These are phyloP conservation scores for Amylocystis lapponica DNA, from an alignment of 768 basidiomycete species.

Conservation along the genomic window DNA sequence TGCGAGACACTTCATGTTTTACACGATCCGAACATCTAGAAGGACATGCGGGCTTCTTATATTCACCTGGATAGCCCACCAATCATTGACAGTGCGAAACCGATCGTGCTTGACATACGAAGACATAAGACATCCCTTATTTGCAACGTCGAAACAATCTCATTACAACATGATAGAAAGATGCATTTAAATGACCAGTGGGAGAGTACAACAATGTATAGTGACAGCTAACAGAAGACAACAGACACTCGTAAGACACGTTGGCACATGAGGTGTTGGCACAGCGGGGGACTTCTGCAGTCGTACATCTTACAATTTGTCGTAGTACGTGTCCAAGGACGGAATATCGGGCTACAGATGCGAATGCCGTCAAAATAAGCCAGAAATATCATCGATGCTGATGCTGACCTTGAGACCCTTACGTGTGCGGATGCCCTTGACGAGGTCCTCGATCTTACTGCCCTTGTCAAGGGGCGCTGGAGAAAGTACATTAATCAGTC, in stretches of 20 bases:
- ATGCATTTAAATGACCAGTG: slow-evolving; percentile 12
- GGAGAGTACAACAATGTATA: slow-evolving; percentile 13
- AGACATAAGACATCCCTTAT: too few species aligned
- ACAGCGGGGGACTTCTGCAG: slow-evolving; percentile 18
- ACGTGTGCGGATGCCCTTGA: slow-evolving; percentile 74
- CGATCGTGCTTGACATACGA: too few species aligned
- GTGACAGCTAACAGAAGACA: slow-evolving; percentile 11
- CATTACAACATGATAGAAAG: slow-evolving; percentile 13
- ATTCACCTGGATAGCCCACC: too few species aligned
- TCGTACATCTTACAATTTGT: slow-evolving; percentile 49
- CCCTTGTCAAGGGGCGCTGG: slow-evolving; percentile 83
- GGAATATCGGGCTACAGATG: slow-evolving; percentile 75
- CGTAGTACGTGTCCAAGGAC: slow-evolving; percentile 84
- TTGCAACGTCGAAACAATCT: too few species aligned
- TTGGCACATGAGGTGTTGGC: slow-evolving; percentile 10
- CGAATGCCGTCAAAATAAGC: neutral
- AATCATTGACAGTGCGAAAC: too few species aligned
- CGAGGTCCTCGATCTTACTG: slow-evolving; percentile 84
- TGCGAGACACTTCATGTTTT: too few species aligned
- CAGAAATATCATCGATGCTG: neutral
- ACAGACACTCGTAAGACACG: slow-evolving; percentile 17
- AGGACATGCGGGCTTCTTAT: too few species aligned
- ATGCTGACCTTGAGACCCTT: slow-evolving; percentile 86
- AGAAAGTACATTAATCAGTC: slow-evolving; percentile 3
- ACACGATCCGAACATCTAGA: too few species aligned